Percentiles rank a stretch among this genome's conserved stretches.
These are phyloP conservation scores for Hypoxylon trugodes DNA, from an alignment of 495 filamentous ascomycete species.

Conservation along the genomic window DNA sequence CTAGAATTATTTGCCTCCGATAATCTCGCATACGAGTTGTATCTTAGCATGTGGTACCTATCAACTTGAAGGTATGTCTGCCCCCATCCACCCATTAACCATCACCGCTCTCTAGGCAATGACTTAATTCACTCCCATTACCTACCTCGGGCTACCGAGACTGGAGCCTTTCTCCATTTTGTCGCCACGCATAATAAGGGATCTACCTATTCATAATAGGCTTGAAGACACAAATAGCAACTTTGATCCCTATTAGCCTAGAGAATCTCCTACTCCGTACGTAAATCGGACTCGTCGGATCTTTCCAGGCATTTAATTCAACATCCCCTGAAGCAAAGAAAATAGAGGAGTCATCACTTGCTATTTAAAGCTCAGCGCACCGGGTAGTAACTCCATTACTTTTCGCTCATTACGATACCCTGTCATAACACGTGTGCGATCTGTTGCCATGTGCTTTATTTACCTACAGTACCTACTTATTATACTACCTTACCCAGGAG, in stretches of 20 bases:
- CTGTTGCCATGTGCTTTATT: not conserved
- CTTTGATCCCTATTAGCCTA: not conserved
- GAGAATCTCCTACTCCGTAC: not conserved
- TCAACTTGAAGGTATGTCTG: too few species aligned
- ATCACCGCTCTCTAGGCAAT: too few species aligned
- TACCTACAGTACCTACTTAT: not conserved
- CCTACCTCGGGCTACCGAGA: too few species aligned
- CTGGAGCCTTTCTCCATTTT: too few species aligned
- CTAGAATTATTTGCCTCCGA: too few species aligned
- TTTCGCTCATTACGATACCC: not conserved
- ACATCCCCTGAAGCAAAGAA: conserved; percentile 12
- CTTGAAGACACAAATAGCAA: conserved; percentile 10
- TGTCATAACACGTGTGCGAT: conserved; percentile 21
- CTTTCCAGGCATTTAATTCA: not conserved
- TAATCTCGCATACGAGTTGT: too few species aligned
- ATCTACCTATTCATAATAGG: too few species aligned
- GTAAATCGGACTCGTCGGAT: conserved; percentile 9
- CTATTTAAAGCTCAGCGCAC: conserved; percentile 24
- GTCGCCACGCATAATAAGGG: too few species aligned
- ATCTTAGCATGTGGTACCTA: too few species aligned
- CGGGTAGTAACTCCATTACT: conserved; percentile 1
- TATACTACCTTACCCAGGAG: too few species aligned
- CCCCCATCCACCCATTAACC: too few species aligned
- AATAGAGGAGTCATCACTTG: conserved; percentile 7
- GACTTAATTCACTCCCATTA: too few species aligned